These are phyloP conservation scores for Russula vinacea DNA, from an alignment of 768 basidiomycete genomes.

Conservation along the genomic window DNA sequence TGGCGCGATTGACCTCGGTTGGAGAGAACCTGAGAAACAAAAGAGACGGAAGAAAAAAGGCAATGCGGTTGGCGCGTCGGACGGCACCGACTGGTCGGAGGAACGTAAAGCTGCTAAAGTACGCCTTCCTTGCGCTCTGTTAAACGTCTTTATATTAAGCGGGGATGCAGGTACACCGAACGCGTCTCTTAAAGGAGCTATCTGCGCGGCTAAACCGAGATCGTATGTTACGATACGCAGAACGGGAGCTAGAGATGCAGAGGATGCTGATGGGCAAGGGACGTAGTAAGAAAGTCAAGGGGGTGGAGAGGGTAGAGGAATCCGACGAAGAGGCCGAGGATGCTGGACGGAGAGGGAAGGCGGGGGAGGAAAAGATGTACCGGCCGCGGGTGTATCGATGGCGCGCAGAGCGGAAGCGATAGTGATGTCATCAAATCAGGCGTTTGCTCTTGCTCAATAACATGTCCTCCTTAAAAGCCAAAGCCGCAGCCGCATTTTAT, in stretches of 20 bases:
- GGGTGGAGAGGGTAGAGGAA: conserved; percentile 48
- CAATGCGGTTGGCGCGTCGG: conserved; percentile 6
- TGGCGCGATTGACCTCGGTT: conserved; percentile 16
- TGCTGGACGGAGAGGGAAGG: conserved; percentile 8
- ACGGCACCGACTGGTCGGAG: conserved; percentile 29
- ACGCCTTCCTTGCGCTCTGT: conserved; percentile 1
- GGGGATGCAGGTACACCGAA: conserved; percentile 47
- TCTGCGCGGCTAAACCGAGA: conserved; percentile 80
- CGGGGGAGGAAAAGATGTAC: conserved; percentile 55
- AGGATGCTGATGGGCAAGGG: conserved; percentile 86
- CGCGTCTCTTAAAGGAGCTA: conserved; percentile 71
- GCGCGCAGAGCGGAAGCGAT: conserved; percentile 76
- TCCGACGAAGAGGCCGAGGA: conserved; percentile 41
- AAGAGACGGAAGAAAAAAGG: conserved; percentile 9
- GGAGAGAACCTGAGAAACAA: conserved; percentile 9
- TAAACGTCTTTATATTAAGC: background rate
- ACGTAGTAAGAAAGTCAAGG: conserved; percentile 59
- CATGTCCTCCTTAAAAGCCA: conserved; percentile 38
- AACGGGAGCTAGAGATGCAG: conserved; percentile 87
- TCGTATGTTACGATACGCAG: conserved; percentile 73
- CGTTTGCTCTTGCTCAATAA: background rate
- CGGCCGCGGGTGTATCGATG: conserved; percentile 86
- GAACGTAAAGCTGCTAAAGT: conserved; percentile 36
- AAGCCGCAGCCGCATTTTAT: conserved; percentile 63
- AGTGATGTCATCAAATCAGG: conserved; percentile 18